phyloP scores from a whole-genome alignment of 306 rosid genomes.

The Trifolium repens region DNA sequence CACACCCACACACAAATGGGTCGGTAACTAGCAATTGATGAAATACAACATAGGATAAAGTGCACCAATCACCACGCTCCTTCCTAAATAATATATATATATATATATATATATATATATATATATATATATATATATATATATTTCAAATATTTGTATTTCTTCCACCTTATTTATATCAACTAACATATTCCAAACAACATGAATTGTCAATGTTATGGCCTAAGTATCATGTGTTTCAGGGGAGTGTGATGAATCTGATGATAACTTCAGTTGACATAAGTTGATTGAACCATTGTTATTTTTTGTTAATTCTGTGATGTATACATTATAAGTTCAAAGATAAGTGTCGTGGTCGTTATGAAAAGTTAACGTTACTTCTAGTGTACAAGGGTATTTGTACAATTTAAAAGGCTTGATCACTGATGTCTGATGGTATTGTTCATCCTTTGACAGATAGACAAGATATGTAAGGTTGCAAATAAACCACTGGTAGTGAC shows the following conservation, averaged over 20 bases:
- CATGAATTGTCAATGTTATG: conserved; percentile 8
- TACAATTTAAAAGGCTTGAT: conserved; percentile 37
- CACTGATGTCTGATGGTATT: conserved; percentile 22
- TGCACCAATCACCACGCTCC: neutral
- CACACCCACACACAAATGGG: neutral
- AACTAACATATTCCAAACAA: conserved; percentile 22
- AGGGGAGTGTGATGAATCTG: conserved; percentile 11
- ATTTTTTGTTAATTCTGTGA: conserved; percentile 16
- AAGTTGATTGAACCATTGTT: conserved; percentile 22
- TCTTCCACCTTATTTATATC: conserved; percentile 18
- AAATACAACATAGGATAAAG: conserved; percentile 7
- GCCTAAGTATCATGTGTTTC: neutral
- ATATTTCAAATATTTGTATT: neutral
- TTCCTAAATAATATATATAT: neutral
- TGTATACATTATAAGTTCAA: conserved; percentile 10
- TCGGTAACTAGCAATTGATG: conserved; percentile 1
- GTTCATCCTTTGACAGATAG: conserved; percentile 61
- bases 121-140: neutral
- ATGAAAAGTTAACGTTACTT: conserved; percentile 24
- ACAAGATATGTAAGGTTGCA: conserved; percentile 93
- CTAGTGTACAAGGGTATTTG: conserved; percentile 12
- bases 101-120: neutral
- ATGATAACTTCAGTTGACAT: conserved; percentile 28
- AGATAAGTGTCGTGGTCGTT: neutral
- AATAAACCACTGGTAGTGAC: conserved; percentile 95